Evolutionary conservation across 1,284 basidiomycete species (phyloP).

Genomic region (Austroboletus olivaceoglutinosus): DNA sequence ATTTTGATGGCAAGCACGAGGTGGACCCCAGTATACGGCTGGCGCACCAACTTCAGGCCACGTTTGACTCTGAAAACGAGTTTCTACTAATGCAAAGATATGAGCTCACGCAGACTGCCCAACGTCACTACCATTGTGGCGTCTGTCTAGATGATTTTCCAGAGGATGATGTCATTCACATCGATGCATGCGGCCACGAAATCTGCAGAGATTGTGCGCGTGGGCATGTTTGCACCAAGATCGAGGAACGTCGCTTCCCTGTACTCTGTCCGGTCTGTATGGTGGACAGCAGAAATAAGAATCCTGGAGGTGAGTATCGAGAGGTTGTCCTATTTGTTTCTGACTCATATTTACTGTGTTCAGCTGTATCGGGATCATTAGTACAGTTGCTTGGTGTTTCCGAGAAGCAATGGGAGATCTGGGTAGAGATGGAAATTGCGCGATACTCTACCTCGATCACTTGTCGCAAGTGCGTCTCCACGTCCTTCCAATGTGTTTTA

Average conservation of each 20-base stretch:
- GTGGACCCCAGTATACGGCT: constrained; percentile 15
- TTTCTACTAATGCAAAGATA: constrained; percentile 37
- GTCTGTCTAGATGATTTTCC: constrained; percentile 54
- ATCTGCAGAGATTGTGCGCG: constrained; percentile 57
- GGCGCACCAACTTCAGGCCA: constrained; percentile 42
- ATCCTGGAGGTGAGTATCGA: constrained; percentile 41
- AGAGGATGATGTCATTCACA: constrained; percentile 45
- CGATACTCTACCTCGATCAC: constrained; percentile 49
- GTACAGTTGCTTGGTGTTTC: constrained; percentile 49
- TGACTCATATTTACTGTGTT: not conserved
- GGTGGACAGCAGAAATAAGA: constrained; percentile 30
- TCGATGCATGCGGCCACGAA: constrained; percentile 49
- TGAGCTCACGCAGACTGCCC: constrained; percentile 28
- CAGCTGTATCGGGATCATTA: constrained; percentile 42
- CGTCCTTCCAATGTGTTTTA: not conserved
- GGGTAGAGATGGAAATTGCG: constrained; percentile 54
- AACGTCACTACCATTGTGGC: constrained; percentile 48
- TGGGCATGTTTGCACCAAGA: constrained; percentile 44
- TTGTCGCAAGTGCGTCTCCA: constrained; percentile 27
- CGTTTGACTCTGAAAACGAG: constrained; percentile 47
- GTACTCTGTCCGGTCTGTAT: constrained; percentile 59
- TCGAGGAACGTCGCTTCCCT: constrained; percentile 55
- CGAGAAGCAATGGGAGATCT: constrained; percentile 47
- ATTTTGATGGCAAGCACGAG: not conserved
- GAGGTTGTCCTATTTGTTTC: not conserved